These are phyloP conservation scores for Graphilbum fragrans DNA, from an alignment of 2,329 filamentous ascomycete species.

Conservation along the genomic window DNA sequence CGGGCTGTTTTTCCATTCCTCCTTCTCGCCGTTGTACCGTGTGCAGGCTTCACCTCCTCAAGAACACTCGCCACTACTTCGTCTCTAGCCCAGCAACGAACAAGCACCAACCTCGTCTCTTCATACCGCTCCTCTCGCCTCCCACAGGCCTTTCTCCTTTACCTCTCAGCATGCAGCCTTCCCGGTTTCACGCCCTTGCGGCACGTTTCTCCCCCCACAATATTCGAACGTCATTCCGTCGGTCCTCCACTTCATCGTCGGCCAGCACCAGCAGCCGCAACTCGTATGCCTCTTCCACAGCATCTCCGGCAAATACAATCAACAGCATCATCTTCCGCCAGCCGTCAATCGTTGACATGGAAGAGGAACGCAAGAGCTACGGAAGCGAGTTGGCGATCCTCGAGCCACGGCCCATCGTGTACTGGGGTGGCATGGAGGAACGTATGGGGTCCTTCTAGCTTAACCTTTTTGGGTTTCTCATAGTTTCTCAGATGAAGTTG, in stretches of 20 bases:
- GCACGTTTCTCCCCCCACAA: slow-evolving; percentile 36
- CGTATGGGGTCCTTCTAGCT: slow-evolving; percentile 30
- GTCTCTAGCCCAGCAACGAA: too few relatives aligned
- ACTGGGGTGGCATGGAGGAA: slow-evolving; percentile 52
- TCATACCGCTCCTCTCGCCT: too few relatives aligned
- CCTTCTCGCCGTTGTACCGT: too few relatives aligned
- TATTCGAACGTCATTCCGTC: slow-evolving; percentile 40
- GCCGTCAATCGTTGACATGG: slow-evolving; percentile 42
- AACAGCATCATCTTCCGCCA: slow-evolving; percentile 48
- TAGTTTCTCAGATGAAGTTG: too few relatives aligned
- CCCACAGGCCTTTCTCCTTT: too few relatives aligned
- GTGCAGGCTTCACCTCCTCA: too few relatives aligned
- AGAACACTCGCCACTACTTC: too few relatives aligned
- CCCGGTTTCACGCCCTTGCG: slow-evolving; percentile 36
- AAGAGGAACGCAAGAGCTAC: slow-evolving; percentile 43
- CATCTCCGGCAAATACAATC: slow-evolving; percentile 35
- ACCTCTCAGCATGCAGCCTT: slow-evolving; percentile 28
- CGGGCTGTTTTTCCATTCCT: too few relatives aligned
- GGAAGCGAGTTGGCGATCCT: slow-evolving; percentile 41
- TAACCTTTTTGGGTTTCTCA: too few relatives aligned
- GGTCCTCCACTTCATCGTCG: slow-evolving; percentile 25
- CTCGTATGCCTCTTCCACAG: slow-evolving; percentile 31
- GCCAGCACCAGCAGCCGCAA: slow-evolving; percentile 24
- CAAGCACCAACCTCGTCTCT: too few relatives aligned
- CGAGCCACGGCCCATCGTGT: slow-evolving; percentile 50